Base-by-base conservation (phyloP, 2,329 filamentous ascomycete species). In the Tolypocladium paradoxum region DNA sequence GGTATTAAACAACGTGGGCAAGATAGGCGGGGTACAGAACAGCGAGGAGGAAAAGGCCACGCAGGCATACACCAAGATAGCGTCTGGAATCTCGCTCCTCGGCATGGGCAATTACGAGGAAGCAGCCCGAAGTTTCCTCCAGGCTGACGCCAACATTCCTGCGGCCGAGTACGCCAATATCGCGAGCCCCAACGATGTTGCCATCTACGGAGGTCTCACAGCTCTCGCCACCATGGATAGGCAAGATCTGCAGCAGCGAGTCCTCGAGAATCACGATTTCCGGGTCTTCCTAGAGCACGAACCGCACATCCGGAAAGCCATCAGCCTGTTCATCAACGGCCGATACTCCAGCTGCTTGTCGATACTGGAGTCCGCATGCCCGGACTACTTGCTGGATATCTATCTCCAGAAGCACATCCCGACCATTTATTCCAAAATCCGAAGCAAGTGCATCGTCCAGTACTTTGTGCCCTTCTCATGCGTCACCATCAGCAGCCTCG, bases 391-490 rank as follows among this genome's bases (percentile, higher is more conserved):
- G n/a, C 81, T 97, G 6, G 93, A 99, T 64, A 74, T 96, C 22
- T 86, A 96, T 67, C 79, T 99, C 7, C 84, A 88, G 55, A 81
- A 77, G 56, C 88, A 95, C 58, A 75, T 96, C 20, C 65, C 77
- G 37, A 71, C 73, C 1, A 75, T 99, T 22, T 93, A 91, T 71
- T 74, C 78, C 12, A 74, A 76, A 48, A 90, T 99, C 60, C 83
- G 93, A 54, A 87, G 80, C 63, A 96, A 96, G 73, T 92, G 91
- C 63, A 96, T 99, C 55, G 82, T 91, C 27, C 89, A 96, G 64
- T 97, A 96, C 70, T 87, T 96, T 61, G 78, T 89, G 27, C 91
- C 93, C 0, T 99, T 95, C 68, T 95, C 87, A 43, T 85, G 85
- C 59, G 90, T 96, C 56, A 91, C 87, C 0, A 75, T 97, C 5